A percentile compares a stretch with the other conserved stretches of the same genome.
phyloP scores from a whole-genome alignment of 139 green algal genomes.

The Diplosphaera chodatii region DNA sequence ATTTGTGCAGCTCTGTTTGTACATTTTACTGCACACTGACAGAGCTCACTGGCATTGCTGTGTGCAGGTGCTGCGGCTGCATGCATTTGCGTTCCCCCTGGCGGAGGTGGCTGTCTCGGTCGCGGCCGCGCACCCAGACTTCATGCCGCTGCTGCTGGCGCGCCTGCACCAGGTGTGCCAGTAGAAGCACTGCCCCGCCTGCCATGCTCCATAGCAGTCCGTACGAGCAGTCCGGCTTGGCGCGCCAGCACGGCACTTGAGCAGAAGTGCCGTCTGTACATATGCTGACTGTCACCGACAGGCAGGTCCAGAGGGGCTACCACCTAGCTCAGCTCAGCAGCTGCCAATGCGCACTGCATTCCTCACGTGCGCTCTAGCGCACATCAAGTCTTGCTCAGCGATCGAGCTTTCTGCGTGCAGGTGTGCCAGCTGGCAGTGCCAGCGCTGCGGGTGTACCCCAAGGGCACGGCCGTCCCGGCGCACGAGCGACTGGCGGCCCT shows the following conservation, averaged over 20 bases:
- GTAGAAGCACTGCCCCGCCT: no score
- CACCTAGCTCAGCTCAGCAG: no score
- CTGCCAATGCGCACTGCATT: no score
- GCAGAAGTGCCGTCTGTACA: no score
- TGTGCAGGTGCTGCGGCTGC: slow-evolving; percentile 34
- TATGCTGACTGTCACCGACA: no score
- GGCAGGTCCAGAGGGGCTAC: no score
- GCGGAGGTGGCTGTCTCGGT: slow-evolving; percentile 58
- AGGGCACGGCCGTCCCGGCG: slow-evolving; percentile 8
- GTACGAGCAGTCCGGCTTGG: no score
- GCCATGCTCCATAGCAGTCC: no score
- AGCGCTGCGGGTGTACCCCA: slow-evolving; percentile 23
- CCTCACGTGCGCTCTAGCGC: no score
- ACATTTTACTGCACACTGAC: no score
- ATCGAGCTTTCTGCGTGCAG: background rate
- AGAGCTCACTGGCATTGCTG: background rate
- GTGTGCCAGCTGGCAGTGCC: slow-evolving; percentile 44
- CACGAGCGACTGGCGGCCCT: slow-evolving; percentile 26
- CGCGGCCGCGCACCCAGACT: slow-evolving; percentile 31
- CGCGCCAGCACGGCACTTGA: no score
- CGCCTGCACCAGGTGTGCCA: slow-evolving; percentile 47
- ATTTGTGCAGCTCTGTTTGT: no score
- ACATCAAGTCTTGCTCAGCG: background rate
- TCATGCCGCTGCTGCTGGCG: slow-evolving; percentile 38
- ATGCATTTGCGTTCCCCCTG: slow-evolving; percentile 61